Evolutionary conservation across 306 rosid species (phyloP), one percentile per base, ranked within the genome.

Genomic region (Quercus alba): DNA sequence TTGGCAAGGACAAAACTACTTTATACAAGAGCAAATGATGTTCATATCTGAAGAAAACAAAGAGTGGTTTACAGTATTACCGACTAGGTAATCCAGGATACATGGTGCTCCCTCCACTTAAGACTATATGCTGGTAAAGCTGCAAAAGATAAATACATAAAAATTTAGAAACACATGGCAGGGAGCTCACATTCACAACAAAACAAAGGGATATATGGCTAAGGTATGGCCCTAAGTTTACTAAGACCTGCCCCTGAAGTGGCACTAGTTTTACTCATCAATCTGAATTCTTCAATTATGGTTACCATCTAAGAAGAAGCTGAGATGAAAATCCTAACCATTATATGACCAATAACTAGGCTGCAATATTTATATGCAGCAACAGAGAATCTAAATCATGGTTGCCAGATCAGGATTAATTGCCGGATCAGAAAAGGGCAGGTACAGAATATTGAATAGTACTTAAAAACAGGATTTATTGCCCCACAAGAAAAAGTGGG

Each of bases 61-160:
- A 74, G 74, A 81, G 80, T 81, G 73, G 86, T 54, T 74, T 58
- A 80, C 76, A 17, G 80, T 75, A 83, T 70, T 90, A 95, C 99
- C 99, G 91, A 90, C 99, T 96, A 56, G 99, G 98, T 84, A 96
- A 84, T 85, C 99, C 99, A 69, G 99, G 99, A 89, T 93, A 96
- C 99, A 96, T 96, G 64, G 99, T 96, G 91, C 99, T 96, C 77
- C 99, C 99, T 83, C 99, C 98, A 84, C 99, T 96, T 83, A 96
- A 85, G 81, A 96, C 99, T 68, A 96, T 96, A 84, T 96, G 99
- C 84, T 96, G 99, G 87, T 96, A 96, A 81, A 96, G 93, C 99
- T 96, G 94, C 88, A 87, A 84, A 75, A 78, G 21, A 82, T 78
- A 79, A 78, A 77, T 57, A 78, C 31, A 61, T 54, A 6, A 56